Conservation (phyloP, 2,329 filamentous ascomycete species). For the Apiospora saccharicola region DNA sequence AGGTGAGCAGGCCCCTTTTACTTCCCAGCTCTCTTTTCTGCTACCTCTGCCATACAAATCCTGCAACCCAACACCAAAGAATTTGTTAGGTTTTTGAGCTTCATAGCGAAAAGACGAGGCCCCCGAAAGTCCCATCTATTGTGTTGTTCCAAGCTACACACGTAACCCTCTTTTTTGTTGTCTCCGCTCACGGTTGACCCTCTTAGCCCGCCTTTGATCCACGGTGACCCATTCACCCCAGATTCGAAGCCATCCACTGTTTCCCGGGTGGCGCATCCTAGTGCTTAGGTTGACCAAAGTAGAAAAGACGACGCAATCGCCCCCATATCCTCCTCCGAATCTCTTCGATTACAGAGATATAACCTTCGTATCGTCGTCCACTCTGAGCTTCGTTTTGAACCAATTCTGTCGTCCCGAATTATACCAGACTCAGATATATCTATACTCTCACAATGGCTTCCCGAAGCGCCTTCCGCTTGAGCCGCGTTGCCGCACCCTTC, state of each 20-base stretch:
- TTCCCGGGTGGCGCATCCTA: neutral
- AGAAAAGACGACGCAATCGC: conserved; percentile 12
- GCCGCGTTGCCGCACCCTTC: conserved; percentile 41
- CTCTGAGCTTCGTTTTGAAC: neutral
- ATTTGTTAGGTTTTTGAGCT: neutral
- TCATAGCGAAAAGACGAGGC: neutral
- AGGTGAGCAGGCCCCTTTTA: conserved; percentile 13
- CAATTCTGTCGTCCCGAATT: neutral
- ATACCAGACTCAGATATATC: neutral
- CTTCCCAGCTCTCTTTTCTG: neutral
- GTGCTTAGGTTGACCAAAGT: neutral
- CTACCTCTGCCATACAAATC: neutral
- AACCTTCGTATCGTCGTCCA: neutral
- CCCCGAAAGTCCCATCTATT: neutral
- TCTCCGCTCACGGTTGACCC: conserved; percentile 8
- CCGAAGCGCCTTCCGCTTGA: conserved; percentile 41
- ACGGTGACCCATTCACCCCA: conserved; percentile 15
- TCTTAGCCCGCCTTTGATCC: neutral
- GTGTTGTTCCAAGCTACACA: neutral
- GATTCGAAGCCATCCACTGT: conserved; percentile 19
- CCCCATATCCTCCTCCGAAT: neutral
- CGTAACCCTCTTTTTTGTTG: neutral
- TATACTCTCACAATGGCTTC: conserved; percentile 38
- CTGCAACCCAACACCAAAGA: neutral
- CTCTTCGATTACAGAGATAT: neutral